Evolutionary conservation across 1,139 yeast species (phyloP), one percentile per base, ranked within the genome.

Genomic region (Blastobotrys serpentis): DNA sequence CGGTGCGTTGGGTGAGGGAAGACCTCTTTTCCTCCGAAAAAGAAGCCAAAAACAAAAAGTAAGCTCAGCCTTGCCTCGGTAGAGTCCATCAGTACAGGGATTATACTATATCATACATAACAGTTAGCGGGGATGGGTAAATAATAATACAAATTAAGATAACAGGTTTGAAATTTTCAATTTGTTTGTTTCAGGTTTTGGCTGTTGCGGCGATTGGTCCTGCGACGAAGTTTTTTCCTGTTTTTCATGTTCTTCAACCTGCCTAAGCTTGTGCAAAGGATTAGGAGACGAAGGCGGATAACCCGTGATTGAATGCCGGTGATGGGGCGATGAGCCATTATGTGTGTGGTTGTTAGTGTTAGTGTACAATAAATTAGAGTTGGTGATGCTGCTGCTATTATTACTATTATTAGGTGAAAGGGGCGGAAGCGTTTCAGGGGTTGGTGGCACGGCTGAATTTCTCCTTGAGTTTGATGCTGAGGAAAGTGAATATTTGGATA

Each of bases 401-500:
- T 18, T 6, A 42, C 44, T 14, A 10, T 13, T 14, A 16, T 33
- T 33, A 30, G 44, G 32, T 14, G 46, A 39, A 17, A 49, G 43
- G 17, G 51, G 50, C n/a, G 49, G 50, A 5, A 44, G 48, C 8
- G 47, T 26, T 4, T 48, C 43, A 21, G 53, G 33, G n/a, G 46
- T 29, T 13, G 56, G 51, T 2, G 56, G 48, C n/a, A 41, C 40
- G 23, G 49, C 62, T 11, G 63, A 56, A 44, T 61, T 61, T 21
- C 66, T 48, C 4, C 68, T 55, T 4, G 66, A 61, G 43, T 54
- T 54, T 4, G 63, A 54, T 3, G 58, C 58, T n/a, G 58, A 51
- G 17, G 54, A 44, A 10, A 64, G 55, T 5, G 67, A 63, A 52
- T 63, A 64, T 46, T 61, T 60, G 43, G 62, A 55, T 39, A 64